phyloP scores from a whole-genome alignment of 1,139 yeast genomes.

The Geotrichum aggregatum region DNA sequence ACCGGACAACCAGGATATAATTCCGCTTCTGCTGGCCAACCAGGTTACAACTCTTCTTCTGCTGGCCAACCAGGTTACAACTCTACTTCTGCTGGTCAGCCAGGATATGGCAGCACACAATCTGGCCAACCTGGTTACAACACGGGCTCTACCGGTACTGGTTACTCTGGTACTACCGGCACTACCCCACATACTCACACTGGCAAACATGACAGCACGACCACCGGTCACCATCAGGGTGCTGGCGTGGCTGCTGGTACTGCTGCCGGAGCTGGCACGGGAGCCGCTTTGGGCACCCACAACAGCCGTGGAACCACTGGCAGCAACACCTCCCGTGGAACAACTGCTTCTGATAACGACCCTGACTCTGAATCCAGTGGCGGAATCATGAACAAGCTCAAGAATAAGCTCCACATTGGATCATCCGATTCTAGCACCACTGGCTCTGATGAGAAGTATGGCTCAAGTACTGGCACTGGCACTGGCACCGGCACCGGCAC shows the following conservation, averaged over 20 bases:
- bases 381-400: slow-evolving; percentile 18
- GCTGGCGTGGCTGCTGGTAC: slow-evolving; percentile 12
- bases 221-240: neutral
- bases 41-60: too few relatives aligned
- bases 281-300: slow-evolving; percentile 17
- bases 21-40: neutral
- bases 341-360: slow-evolving; percentile 1
- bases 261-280: slow-evolving; percentile 17
- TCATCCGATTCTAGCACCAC: neutral
- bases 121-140: neutral
- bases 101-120: neutral
- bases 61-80: neutral
- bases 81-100: neutral
- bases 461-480: slow-evolving; percentile 8
- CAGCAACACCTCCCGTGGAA: neutral
- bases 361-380: slow-evolving; percentile 15
- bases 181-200: neutral
- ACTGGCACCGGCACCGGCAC: slow-evolving; percentile 13
- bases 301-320: neutral
- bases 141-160: slow-evolving; percentile 10
- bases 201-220: slow-evolving; percentile 3
- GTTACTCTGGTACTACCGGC: slow-evolving; percentile 6
- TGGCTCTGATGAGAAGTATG: neutral
- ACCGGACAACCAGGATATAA: slow-evolving; percentile 11
- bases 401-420: slow-evolving; percentile 21